phyloP scores from a whole-genome alignment of 106 monocot species.

The Ottelia alismoides region DNA sequence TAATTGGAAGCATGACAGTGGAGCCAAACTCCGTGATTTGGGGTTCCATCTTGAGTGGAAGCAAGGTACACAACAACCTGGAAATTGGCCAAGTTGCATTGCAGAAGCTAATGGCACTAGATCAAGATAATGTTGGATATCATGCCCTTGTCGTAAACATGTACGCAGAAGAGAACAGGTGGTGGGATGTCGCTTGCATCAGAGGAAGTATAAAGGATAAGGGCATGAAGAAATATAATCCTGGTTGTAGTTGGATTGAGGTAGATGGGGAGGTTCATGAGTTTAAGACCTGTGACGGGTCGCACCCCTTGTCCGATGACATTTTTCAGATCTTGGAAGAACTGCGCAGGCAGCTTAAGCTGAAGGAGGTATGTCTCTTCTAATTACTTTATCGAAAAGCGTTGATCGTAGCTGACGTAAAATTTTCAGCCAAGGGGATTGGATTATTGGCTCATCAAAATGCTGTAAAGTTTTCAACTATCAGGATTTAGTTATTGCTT shows the following conservation, averaged over 20 bases:
- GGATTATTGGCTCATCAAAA: too few species aligned
- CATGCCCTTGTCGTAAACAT: conserved; percentile 29
- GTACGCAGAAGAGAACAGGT: conserved; percentile 23
- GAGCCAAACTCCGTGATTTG: conserved; percentile 26
- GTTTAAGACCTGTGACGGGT: conserved; percentile 32
- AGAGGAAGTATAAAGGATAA: conserved; percentile 27
- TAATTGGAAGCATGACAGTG: conserved; percentile 23
- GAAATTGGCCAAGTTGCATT: conserved; percentile 20
- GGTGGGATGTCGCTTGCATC: conserved; percentile 24
- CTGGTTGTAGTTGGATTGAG: conserved; percentile 50
- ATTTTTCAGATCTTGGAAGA: conserved; percentile 14
- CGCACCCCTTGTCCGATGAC: conserved; percentile 15
- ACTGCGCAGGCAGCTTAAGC: conserved; percentile 29
- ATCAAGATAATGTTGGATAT: conserved; percentile 26
- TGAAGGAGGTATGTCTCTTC: too few species aligned
- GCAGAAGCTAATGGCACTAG: conserved; percentile 20
- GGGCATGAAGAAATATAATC: conserved; percentile 24
- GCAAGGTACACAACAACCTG: conserved; percentile 31
- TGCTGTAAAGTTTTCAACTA: too few species aligned
- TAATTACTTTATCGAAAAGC: too few species aligned
- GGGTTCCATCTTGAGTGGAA: conserved; percentile 42
- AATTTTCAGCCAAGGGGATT: too few species aligned
- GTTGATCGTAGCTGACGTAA: too few species aligned
- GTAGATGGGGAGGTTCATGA: conserved; percentile 28
- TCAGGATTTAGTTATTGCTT: too few species aligned